Percentiles rank a stretch among this genome's conserved stretches.
Conservation (phyloP, 768 basidiomycete species). For the Tubosaeta sp. region DNA sequence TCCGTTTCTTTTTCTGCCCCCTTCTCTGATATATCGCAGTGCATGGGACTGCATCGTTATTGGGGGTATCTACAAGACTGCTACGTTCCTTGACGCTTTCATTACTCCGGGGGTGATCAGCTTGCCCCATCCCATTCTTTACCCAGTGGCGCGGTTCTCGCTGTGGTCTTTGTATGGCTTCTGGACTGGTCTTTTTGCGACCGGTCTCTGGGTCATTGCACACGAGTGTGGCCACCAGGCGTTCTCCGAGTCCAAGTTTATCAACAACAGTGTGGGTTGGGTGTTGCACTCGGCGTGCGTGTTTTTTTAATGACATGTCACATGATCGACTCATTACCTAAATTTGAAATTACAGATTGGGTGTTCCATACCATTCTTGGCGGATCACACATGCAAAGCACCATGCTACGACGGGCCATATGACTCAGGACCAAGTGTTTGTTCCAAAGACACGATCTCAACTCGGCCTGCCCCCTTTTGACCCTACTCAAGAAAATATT, state of each 20-base stretch:
- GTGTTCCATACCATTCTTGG: conserved; percentile 98
- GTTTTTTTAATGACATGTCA: conserved; percentile 8
- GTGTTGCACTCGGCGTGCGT: conserved; percentile 83
- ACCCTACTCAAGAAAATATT: conserved; percentile 63
- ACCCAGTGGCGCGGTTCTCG: conserved; percentile 56
- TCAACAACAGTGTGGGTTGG: conserved; percentile 94
- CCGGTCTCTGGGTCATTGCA: conserved; percentile 92
- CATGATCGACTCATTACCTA: conserved; percentile 16
- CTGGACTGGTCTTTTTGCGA: conserved; percentile 78
- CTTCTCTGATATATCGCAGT: conserved; percentile 35
- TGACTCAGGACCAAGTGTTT: conserved; percentile 95
- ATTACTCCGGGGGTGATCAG: conserved; percentile 52
- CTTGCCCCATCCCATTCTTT: conserved; percentile 59
- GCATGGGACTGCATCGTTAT: conserved; percentile 75
- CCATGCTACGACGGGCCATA: conserved; percentile 90
- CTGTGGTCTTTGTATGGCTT: conserved; percentile 83
- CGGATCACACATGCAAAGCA: conserved; percentile 92
- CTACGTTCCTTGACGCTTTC: conserved; percentile 59
- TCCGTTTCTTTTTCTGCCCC: background rate
- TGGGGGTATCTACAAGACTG: conserved; percentile 59
- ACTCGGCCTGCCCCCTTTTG: conserved; percentile 57
- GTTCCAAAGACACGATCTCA: conserved; percentile 87
- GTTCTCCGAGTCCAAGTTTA: conserved; percentile 85
- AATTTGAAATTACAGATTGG: conserved; percentile 50
- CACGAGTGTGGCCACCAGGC: conserved; percentile 97